Evolutionary conservation across 345 rosid genomes (phyloP), one percentile per base, ranked within the genome.

Genomic region (Eucalyptus sp.): DNA sequence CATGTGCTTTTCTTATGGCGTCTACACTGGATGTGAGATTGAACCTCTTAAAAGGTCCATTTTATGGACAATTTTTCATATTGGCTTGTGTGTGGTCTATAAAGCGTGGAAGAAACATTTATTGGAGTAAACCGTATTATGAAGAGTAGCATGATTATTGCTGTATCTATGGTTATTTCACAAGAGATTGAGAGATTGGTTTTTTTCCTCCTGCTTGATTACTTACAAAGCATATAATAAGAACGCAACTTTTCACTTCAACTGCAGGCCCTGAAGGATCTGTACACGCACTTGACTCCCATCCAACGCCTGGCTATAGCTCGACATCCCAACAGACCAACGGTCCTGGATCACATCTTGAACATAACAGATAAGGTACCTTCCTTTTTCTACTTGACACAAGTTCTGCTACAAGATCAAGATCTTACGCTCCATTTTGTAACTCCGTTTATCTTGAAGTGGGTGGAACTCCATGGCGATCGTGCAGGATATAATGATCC

Each of bases 401-500:
- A 17, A 68, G 25, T 68, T 64, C 80, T 68, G 80, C 80, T 17
- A 33, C 43, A 33, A 17, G 80, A 33, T 17, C 33, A 17, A 68
- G 44, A 17, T 22, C 80, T 33, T 68, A 17, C 2, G 0, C 24
- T 33, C 56, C 9, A 31, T 62, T 68, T 33, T 50, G 56, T 93
- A 86, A 92, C 88, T 94, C 24, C 12, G 4, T 64, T 64, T 14
- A 64, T 64, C 76, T 14, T 64, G 76, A 64, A 98, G 99, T 97
- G 96, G 86, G 94, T 97, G 93, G 99, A 98, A 92, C 98, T 98
- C 92, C 99, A 98, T 89, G 99, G 99, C 89, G 99, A 98, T 93
- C 95, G 97, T 84, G 96, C 97, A 22, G 99, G 99, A 60, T 95
- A 98, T 92, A 98, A 98, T 93, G 99, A 97, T 91, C 99, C 99